Evolutionary conservation across 2,329 filamentous ascomycete species (phyloP).

Genomic region (Trichoderma brevicompactum): DNA sequence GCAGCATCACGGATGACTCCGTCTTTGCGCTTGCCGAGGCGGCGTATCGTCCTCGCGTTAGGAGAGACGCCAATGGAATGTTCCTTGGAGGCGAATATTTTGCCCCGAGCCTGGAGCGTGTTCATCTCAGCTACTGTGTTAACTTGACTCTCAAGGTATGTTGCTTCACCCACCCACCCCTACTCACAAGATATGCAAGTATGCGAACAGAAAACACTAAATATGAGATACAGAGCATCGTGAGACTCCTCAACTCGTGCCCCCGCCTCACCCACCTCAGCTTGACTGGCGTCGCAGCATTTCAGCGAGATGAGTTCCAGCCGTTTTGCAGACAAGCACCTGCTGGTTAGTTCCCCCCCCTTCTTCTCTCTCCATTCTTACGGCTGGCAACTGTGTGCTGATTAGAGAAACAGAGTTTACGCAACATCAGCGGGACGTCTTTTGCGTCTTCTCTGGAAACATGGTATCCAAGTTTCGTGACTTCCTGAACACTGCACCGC

Average conservation of each 20-base stretch:
- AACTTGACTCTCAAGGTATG: constrained; percentile 79
- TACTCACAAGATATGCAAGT: neutral
- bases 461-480: constrained; percentile 79
- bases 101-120: constrained; percentile 77
- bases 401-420: constrained; percentile 74
- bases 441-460: constrained; percentile 93
- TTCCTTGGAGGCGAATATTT: constrained; percentile 57
- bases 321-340: constrained; percentile 86
- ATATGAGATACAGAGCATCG: constrained; percentile 70
- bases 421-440: constrained; percentile 90
- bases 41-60: constrained; percentile 57
- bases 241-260: constrained; percentile 85
- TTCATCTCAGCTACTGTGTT: constrained; percentile 94
- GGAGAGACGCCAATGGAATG: constrained; percentile 54
- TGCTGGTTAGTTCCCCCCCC: constrained; percentile 53
- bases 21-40: constrained; percentile 82
- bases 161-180: neutral
- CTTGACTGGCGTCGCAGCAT: constrained; percentile 90
- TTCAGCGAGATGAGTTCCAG: constrained; percentile 82
- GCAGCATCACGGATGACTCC: constrained; percentile 84
- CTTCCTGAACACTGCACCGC: constrained; percentile 67
- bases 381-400: constrained; percentile 30
- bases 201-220: neutral
- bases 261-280: constrained; percentile 91
- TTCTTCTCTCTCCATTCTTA: neutral